Base-by-base conservation (phyloP, 129 eudicot species). In the Flaveria sonorensis region DNA sequence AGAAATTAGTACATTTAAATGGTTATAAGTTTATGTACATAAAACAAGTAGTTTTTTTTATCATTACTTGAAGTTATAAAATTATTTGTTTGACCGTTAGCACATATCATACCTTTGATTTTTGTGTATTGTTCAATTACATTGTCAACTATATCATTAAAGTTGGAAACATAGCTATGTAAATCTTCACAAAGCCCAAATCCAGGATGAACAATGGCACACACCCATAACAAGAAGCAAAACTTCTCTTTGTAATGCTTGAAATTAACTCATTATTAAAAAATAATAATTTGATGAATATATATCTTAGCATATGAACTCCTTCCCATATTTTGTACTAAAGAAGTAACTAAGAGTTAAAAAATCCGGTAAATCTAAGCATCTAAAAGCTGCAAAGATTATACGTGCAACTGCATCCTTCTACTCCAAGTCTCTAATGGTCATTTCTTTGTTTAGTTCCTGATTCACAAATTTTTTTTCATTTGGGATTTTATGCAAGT, bases 161-260 rank as follows among this genome's bases (percentile, higher is more conserved):
- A 93, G n/a, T 69, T 82, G 23, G 95, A 75, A 14, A 90, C 50
- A 71, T 93, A 93, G 51, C 98, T 96, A 50, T 93, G 96, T 59
- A 93, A 77, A 48, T 96, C 96, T 77, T 88, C 95, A n/a, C 92
- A 93, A 40, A 93, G 90, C 32, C 95, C 98, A 84, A 93, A 93
- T 71, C 98, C 96, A 14, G 98, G 98, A 83, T 93, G 95, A 69
- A 88, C 96, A 40, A 93, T 86, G 59, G 96, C 98, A 83, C 82
- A 90, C 42, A 93, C 91, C 45, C 98, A 82, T 90, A 93, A 39
- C 98, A 95, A 39, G 91, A 75, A 59, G 89, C 83, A 75, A 92
- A 95, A 77, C 88, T 86, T 69, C 76, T 79, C 79, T 84, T 93
- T 40, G 95, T 96, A 69, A 93, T 93, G 51, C 96, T 95, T 92